Conservation (phyloP, 2,329 filamentous ascomycete genomes). For the Plenodomus biglobosus region DNA sequence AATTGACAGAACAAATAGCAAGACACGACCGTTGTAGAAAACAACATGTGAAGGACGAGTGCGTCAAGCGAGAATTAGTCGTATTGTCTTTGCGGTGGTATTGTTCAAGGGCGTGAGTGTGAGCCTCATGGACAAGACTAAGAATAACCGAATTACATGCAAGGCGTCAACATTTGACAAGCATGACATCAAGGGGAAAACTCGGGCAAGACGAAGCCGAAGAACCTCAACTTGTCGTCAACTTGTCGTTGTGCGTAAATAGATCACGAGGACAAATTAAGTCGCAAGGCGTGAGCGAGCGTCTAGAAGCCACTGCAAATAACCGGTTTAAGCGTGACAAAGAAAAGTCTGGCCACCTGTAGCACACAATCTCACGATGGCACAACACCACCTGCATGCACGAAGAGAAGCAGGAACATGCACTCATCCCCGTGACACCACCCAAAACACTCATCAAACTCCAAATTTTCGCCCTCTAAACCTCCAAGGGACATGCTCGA, state of each 20-base stretch:
- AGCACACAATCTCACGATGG: slow-evolving; percentile 1
- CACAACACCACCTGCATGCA: not conserved
- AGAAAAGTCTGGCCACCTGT: not conserved
- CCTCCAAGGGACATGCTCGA: slow-evolving; percentile 23
- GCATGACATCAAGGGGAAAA: not conserved
- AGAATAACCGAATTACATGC: not conserved
- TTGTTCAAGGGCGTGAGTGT: not conserved
- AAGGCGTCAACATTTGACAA: not conserved
- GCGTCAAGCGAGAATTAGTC: too few relatives aligned
- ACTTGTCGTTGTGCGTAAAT: not conserved
- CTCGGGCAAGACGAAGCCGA: not conserved
- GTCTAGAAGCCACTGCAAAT: not conserved
- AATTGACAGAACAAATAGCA: too few relatives aligned
- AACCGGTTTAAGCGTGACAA: not conserved
- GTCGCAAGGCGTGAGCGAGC: not conserved
- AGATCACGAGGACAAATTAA: not conserved
- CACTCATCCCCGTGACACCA: not conserved
- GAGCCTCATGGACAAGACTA: not conserved
- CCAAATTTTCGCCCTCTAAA: slow-evolving; percentile 13
- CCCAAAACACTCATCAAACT: slow-evolving; percentile 8
- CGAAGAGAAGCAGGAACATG: not conserved
- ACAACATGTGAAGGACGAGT: too few relatives aligned
- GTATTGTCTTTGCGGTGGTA: not conserved
- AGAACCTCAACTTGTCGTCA: not conserved
- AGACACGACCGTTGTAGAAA: too few relatives aligned